phyloP scores from a whole-genome alignment of 2,329 filamentous ascomycete species.

The Fusarium azukiicola region DNA sequence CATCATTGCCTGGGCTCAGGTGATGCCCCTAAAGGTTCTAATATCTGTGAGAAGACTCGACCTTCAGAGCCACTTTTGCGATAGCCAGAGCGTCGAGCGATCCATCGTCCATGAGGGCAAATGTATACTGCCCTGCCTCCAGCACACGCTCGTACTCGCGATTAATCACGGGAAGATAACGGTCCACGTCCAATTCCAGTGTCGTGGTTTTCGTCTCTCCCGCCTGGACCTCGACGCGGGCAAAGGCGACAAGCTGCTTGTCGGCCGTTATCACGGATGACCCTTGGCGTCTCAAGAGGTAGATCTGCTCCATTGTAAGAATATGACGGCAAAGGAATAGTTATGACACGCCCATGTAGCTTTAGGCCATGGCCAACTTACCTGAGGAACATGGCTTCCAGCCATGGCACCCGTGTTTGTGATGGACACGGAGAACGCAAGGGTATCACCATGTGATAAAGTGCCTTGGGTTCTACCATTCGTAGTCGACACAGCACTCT shows the following conservation, averaged over 20 bases:
- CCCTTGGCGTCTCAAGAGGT: not conserved
- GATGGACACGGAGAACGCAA: not conserved
- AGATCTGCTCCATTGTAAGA: not conserved
- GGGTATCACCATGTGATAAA: not conserved
- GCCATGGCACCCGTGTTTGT: not conserved
- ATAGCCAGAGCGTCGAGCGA: not conserved
- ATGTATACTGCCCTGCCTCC: not conserved
- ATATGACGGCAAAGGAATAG: not conserved
- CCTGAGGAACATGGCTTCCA: not conserved
- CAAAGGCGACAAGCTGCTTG: conserved; percentile 1
- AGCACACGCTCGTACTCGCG: conserved; percentile 1
- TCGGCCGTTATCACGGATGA: not conserved
- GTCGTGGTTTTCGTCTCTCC: not conserved
- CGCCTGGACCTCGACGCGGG: not conserved
- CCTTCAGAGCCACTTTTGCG: not conserved
- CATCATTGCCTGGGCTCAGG: not conserved
- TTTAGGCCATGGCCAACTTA: not conserved
- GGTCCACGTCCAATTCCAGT: not conserved
- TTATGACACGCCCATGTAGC: not conserved
- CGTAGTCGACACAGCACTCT: not conserved
- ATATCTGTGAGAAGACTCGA: not conserved
- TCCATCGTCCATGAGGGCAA: conserved; percentile 3
- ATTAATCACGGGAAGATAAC: not conserved
- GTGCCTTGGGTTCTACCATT: not conserved
- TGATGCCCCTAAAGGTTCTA: not conserved